Evolutionary conservation across 176 grass and related monocot species (phyloP).

Genomic region (bread wheat (Triticum aestivum)): DNA sequence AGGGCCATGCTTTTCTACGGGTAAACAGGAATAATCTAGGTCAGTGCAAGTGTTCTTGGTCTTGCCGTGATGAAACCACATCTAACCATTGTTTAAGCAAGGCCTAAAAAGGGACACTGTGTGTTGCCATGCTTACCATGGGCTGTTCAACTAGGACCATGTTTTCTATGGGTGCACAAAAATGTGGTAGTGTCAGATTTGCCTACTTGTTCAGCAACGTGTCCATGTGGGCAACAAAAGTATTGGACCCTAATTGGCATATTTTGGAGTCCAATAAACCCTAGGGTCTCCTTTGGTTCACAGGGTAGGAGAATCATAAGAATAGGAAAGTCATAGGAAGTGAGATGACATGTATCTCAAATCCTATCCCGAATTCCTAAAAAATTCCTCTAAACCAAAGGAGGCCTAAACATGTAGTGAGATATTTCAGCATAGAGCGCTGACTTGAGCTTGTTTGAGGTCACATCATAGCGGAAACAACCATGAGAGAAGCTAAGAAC

Average conservation of each 20-base stretch:
- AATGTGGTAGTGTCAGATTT: background rate
- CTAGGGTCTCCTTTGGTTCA: no score
- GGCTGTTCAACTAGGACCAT: background rate
- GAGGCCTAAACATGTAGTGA: background rate
- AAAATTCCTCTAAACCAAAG: no score
- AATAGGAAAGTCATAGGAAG: no score
- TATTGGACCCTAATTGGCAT: no score
- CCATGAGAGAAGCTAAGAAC: background rate
- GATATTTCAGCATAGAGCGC: background rate
- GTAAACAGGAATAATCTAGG: background rate
- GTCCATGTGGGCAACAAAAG: no score
- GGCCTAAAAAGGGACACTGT: no score
- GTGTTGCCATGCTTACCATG: background rate
- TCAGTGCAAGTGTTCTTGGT: background rate
- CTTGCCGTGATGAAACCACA: background rate
- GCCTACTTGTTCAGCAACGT: background rate
- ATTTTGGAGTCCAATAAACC: no score
- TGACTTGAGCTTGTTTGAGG: background rate
- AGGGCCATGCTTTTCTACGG: background rate
- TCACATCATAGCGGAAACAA: background rate
- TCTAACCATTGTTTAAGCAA: background rate
- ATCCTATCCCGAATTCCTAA: no score
- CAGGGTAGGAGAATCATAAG: no score
- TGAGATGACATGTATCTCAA: no score
- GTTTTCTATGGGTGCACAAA: background rate